Percentiles rank a stretch among this genome's conserved stretches.
Conservation (phyloP, 257 asterid genomes). For the Salvia hispanica region DNA sequence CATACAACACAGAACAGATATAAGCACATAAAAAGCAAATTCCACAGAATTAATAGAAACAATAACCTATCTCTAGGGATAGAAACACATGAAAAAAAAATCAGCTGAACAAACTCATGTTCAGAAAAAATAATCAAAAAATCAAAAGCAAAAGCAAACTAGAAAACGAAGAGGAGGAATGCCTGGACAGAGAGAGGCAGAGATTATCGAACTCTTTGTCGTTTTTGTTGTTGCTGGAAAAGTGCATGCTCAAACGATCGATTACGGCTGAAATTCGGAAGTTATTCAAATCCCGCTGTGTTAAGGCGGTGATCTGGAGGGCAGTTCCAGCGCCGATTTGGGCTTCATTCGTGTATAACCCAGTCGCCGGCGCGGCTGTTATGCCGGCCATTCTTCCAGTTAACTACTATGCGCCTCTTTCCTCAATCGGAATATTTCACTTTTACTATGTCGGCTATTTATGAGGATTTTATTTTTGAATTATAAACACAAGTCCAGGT, state of each 20-base stretch:
- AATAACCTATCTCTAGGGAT: background rate
- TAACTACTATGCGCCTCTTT: background rate
- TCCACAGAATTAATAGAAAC: background rate
- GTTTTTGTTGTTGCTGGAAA: slow-evolving; percentile 22
- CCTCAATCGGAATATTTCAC: background rate
- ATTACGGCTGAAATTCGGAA: slow-evolving; percentile 52
- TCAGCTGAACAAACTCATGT: slow-evolving; percentile 1
- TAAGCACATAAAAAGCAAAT: background rate
- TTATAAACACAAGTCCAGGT: too few species aligned
- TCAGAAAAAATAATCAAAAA: slow-evolving; percentile 9
- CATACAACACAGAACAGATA: background rate
- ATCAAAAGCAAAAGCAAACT: background rate
- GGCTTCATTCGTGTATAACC: slow-evolving; percentile 2
- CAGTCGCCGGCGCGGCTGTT: slow-evolving; percentile 34
- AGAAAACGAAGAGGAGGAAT: background rate
- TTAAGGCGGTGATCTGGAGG: background rate
- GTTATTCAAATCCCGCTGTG: slow-evolving; percentile 40
- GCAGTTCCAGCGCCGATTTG: background rate
- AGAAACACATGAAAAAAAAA: slow-evolving; percentile 3
- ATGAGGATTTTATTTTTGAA: background rate
- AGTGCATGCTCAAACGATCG: slow-evolving; percentile 44
- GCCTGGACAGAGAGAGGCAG: slow-evolving; percentile 74
- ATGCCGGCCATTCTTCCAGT: slow-evolving; percentile 34
- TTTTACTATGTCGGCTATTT: background rate
- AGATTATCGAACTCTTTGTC: slow-evolving; percentile 50